Conservation (phyloP, 495 filamentous ascomycete genomes). For the Penicillium soppii region DNA sequence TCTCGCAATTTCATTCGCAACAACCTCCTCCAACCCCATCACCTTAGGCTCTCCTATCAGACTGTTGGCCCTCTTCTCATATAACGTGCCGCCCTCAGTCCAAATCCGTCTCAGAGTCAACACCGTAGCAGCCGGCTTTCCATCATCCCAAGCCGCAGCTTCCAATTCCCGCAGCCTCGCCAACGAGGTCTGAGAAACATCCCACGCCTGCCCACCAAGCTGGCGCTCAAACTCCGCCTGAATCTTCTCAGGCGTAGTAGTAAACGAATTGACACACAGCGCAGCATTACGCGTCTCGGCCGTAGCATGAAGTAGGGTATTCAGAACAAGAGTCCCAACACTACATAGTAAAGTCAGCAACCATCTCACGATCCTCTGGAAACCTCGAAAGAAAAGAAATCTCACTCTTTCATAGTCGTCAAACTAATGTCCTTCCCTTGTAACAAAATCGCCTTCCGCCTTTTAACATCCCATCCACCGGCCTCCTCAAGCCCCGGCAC, state of each 20-base stretch:
- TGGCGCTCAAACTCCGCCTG: constrained; percentile 65
- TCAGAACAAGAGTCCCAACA: constrained; percentile 64
- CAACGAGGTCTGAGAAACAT: constrained; percentile 53
- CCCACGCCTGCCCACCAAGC: constrained; percentile 50
- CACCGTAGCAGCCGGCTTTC: constrained; percentile 50
- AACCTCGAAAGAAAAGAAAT: background rate
- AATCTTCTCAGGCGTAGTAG: constrained; percentile 60
- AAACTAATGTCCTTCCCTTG: constrained; percentile 58
- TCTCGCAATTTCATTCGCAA: constrained; percentile 28
- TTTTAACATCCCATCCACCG: constrained; percentile 55
- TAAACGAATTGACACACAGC: constrained; percentile 70
- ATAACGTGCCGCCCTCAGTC: constrained; percentile 70
- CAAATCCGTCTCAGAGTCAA: constrained; percentile 66
- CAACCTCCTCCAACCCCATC: constrained; percentile 45
- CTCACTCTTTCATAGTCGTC: constrained; percentile 67
- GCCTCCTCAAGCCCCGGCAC: constrained; percentile 26
- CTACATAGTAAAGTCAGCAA: constrained; percentile 33
- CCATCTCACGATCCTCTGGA: constrained; percentile 1
- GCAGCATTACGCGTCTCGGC: constrained; percentile 51
- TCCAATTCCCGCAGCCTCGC: constrained; percentile 53
- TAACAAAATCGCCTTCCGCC: constrained; percentile 57
- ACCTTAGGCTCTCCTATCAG: constrained; percentile 47
- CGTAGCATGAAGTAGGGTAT: constrained; percentile 53
- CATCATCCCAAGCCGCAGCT: constrained; percentile 52
- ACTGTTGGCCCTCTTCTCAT: constrained; percentile 64